Percentiles rank a stretch among this genome's conserved stretches.
Conservation (phyloP, 2,329 filamentous ascomycete genomes). For the Bisporella sp. region DNA sequence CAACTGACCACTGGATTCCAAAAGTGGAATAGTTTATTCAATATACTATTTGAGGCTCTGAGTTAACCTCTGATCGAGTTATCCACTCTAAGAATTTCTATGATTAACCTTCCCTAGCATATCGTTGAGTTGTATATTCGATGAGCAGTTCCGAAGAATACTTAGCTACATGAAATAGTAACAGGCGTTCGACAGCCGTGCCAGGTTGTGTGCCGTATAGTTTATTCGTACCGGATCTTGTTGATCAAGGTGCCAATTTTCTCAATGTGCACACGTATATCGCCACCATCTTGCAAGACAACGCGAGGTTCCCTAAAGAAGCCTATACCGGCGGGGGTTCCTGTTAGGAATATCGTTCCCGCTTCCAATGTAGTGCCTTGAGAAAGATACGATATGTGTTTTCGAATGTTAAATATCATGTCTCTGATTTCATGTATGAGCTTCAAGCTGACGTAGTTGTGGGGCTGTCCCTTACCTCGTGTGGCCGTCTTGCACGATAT, state of each 20-base stretch:
- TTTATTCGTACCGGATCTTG: background rate
- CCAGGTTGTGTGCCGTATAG: too few species aligned
- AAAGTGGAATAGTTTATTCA: too few species aligned
- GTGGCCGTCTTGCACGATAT: conserved; percentile 42
- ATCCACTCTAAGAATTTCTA: too few species aligned
- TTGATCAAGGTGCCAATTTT: conserved; percentile 27
- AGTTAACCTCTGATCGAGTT: too few species aligned
- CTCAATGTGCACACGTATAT: conserved; percentile 24
- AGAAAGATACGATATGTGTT: conserved; percentile 30
- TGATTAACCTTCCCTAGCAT: too few species aligned
- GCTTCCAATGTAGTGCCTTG: conserved; percentile 31
- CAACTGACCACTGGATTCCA: too few species aligned
- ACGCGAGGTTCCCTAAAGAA: conserved; percentile 20
- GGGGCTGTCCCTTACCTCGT: conserved; percentile 26
- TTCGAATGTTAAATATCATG: conserved; percentile 37
- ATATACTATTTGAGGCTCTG: too few species aligned
- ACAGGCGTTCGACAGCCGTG: too few species aligned
- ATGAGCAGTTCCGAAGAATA: too few species aligned
- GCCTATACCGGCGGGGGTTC: conserved; percentile 35
- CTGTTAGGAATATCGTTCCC: conserved; percentile 35
- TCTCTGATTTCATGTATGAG: conserved; percentile 22
- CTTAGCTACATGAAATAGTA: too few species aligned
- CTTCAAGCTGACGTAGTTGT: background rate
- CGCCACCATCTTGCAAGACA: conserved; percentile 23
- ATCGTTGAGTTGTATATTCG: too few species aligned